Conservation (phyloP, 108 stramenopile species). For the Mayamaea pseudoterrestris region DNA sequence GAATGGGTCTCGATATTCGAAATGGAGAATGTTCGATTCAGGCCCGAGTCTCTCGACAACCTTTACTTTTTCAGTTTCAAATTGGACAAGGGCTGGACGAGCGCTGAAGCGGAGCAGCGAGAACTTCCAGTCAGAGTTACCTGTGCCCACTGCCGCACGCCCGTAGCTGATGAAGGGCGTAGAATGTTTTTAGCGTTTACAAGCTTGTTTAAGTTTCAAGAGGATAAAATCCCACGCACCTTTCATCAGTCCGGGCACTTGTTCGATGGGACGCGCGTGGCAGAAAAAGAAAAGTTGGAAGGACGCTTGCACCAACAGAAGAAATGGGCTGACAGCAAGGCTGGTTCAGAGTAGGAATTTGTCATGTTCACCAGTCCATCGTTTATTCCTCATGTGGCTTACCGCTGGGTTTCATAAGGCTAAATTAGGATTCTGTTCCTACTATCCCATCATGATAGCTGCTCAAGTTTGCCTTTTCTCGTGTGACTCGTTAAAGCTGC, state of each 20-base stretch:
- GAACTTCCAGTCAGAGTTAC: slow-evolving; percentile 1
- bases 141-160: slow-evolving; percentile 3
- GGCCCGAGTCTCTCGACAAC: neutral
- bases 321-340: too few relatives aligned
- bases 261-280: too few relatives aligned
- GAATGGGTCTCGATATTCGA: slow-evolving; percentile 8
- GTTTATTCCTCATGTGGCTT: too few relatives aligned
- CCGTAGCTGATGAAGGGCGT: slow-evolving; percentile 7
- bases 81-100: neutral
- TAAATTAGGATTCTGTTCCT: too few relatives aligned
- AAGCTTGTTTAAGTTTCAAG: neutral
- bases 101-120: neutral
- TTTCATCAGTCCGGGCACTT: slow-evolving; percentile 4
- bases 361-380: too few relatives aligned
- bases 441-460: too few relatives aligned
- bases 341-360: too few relatives aligned
- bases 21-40: slow-evolving; percentile 4
- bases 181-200: slow-evolving; percentile 4
- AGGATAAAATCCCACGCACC: neutral
- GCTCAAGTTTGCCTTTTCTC: too few relatives aligned
- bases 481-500: too few relatives aligned
- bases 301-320: too few relatives aligned
- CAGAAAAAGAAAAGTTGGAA: too few relatives aligned
- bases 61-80: slow-evolving; percentile 2
- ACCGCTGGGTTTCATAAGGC: too few relatives aligned